Conservation (phyloP, 176 grass and related monocot genomes). For the Raddia guianensis region DNA sequence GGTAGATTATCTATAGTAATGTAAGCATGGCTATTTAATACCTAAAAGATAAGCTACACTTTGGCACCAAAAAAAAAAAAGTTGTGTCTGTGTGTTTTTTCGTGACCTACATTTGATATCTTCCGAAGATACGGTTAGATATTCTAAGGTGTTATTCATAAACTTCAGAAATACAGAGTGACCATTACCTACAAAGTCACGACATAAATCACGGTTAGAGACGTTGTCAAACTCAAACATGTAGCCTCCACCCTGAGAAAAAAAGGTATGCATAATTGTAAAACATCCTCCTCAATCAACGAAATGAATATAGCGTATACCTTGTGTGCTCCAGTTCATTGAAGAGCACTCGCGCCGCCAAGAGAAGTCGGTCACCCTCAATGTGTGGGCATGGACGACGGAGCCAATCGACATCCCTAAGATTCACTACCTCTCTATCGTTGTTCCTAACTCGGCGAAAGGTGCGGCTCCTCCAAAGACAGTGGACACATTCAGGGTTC, state of each 20-base stretch:
- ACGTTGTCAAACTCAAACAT: slow-evolving; percentile 96
- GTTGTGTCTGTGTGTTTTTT: background rate
- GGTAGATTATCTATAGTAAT: slow-evolving; percentile 3
- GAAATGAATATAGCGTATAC: slow-evolving; percentile 14
- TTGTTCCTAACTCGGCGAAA: no score
- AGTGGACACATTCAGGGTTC: no score
- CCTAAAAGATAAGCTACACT: background rate
- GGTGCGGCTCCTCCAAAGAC: no score
- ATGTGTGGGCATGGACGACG: no score
- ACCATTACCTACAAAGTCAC: slow-evolving; percentile 85
- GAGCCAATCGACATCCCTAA: no score
- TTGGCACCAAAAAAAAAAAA: background rate
- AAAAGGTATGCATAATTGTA: background rate
- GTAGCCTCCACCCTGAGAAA: slow-evolving; percentile 78
- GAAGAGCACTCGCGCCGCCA: no score
- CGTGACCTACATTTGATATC: slow-evolving; percentile 2
- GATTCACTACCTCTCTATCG: no score
- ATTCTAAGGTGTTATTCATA: background rate
- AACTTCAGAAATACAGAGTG: slow-evolving; percentile 25
- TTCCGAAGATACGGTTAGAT: background rate
- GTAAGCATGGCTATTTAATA: background rate
- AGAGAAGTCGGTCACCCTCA: no score
- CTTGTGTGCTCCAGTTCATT: no score
- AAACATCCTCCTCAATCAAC: background rate
- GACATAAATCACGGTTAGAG: slow-evolving; percentile 58